Base-by-base conservation (phyloP, 2,329 filamentous ascomycete genomes). In the Ceratocystis diversiconidia region DNA sequence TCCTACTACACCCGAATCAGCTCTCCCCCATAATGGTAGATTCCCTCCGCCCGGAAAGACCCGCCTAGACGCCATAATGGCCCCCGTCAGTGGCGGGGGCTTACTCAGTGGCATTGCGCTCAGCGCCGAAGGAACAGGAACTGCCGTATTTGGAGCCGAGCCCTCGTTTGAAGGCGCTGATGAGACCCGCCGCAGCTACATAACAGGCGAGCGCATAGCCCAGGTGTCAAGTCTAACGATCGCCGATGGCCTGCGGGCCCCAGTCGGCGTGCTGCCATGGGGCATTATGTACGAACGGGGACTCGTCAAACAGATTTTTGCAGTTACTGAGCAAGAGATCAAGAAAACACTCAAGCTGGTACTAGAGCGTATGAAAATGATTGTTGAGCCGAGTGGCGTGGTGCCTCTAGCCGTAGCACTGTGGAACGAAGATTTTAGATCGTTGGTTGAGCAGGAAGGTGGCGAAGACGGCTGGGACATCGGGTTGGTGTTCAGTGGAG, bases 31-130 rank as follows among this genome's bases (percentile, higher is more conserved):
- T n/a, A 69, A 62, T 60, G 68, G 52, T 66, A 68, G 30, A 43
- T 48, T 2, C 61, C 60, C 5, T 10, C 44, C 52, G 19, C n/a
- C 57, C 22, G 41, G 41, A 1, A 65, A 66, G 48, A 74, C 73
- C 61, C 74, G 75, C 0, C 76, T 91, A 0, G 80, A 90, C 73
- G 87, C 85, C 10, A 84, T 96, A 61, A 86, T 97, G 30, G 83
- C 90, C 0, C 92, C 92, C 0, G 86, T 90, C 71, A 90, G 92
- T 28, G 92, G 94, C 28, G 94, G 92, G 6, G 92, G 94, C 2
- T 85, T 97, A 80, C 83, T 96, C 30, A 85, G 85, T 0, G 92
- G 92, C 57, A 85, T 90, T 6, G 90, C 92, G 8, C 85, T 92
- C 2, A 88, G 86, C 69, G 85, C 87, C 70, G 80, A 86, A 59